Conservation (phyloP, 2,329 filamentous ascomycete species). For the Microsporum audouinii region DNA sequence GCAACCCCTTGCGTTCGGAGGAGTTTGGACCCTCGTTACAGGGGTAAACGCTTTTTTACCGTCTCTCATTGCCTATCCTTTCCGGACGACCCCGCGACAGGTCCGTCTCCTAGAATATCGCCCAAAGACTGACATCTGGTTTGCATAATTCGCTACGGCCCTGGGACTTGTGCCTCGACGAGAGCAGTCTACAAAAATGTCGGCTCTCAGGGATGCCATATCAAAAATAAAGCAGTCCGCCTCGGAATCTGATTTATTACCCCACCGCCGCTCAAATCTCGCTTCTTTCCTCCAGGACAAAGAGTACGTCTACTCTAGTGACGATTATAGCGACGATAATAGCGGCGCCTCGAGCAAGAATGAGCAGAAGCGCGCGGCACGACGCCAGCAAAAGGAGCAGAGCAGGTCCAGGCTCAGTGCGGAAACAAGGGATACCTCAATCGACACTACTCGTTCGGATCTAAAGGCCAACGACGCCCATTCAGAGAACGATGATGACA, state of each 20-base stretch:
- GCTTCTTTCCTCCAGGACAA: conserved; percentile 31
- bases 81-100: neutral
- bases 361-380: conserved; percentile 33
- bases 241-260: conserved; percentile 21
- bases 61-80: neutral
- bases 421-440: conserved; percentile 14
- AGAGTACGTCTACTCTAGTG: conserved; percentile 34
- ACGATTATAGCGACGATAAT: conserved; percentile 32
- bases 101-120: neutral
- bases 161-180: neutral
- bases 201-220: conserved; percentile 38
- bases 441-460: neutral
- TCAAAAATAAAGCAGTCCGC: conserved; percentile 29
- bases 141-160: neutral
- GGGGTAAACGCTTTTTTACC: neutral
- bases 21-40: neutral
- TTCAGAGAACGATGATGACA: conserved; percentile 28
- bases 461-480: neutral
- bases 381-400: conserved; percentile 26
- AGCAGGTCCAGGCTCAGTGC: conserved; percentile 30
- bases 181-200: conserved; percentile 16
- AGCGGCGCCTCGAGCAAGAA: conserved; percentile 31
- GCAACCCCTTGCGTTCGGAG: neutral
- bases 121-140: neutral
- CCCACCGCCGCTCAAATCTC: conserved; percentile 31